Evolutionary conservation across 2,329 filamentous ascomycete genomes (phyloP), one percentile per base, ranked within the genome.

Genomic region (Phoma sp.): DNA sequence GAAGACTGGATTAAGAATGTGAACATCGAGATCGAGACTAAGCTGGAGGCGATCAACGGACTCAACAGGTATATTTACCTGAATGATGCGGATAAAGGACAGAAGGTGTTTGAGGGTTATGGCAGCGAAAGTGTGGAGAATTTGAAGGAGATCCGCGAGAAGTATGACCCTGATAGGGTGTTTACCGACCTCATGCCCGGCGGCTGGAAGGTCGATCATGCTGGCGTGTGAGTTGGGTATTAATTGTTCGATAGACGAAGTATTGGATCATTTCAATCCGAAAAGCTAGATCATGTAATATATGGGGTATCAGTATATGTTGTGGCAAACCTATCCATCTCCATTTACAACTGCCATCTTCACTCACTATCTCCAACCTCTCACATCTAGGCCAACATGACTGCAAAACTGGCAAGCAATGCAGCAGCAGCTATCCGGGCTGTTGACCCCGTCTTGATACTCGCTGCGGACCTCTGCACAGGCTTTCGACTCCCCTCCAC

Each of bases 21-120:
- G 26, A 77, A 80, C 59, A 71, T 75, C 54, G 81, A 82, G 65
- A 81, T 83, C 61, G 78, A 81, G 64, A 71, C 74, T 25, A 75
- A 77, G 56, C 69, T 82, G 10, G 69, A 74, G 59, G 72, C 69
- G 57, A 77, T 78, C 73, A 77, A 81, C 50, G 72, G 72, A 7
- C 59, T 64, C 20, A 61, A 11, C 4, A 38, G 23, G 10, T 65
- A 60, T 45, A 30, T 60, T 0, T 65, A 62, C 42, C 28, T 63
- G 21, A 66, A 64, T 37, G 57, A 66, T 46, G 63, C 61, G 17
- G 45, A 55, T 47, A 68, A 69, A 59, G 74, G 66, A 37, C 78
- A 81, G 59, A 67, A 75, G 47, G 69, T 76, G 2, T 65, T 80
- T 43, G 56, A 64, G 17, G 65, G 71, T 12, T 81, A 80, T 56